A percentile compares a stretch with the other conserved stretches of the same genome.
Conservation (phyloP, 2,329 filamentous ascomycete genomes). For the Pezicula rhizophila region DNA sequence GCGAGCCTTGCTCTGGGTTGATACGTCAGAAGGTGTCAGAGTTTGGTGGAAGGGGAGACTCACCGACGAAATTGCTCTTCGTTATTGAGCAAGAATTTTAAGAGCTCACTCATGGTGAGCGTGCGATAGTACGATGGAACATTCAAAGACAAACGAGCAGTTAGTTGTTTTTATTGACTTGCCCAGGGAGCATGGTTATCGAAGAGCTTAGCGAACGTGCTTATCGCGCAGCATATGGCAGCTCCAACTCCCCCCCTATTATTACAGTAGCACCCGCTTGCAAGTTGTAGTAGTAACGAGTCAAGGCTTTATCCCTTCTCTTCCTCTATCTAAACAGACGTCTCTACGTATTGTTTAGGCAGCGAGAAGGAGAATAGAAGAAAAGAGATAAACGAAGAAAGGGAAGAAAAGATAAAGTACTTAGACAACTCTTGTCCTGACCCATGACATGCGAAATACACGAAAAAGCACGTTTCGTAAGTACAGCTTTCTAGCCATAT, state of each 20-base stretch:
- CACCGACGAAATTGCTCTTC: constrained; percentile 58
- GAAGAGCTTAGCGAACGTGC: not conserved
- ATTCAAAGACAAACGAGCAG: not conserved
- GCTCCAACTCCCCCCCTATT: too few relatives aligned
- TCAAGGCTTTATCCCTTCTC: too few relatives aligned
- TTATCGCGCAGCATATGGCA: constrained; percentile 8
- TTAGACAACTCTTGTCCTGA: not conserved
- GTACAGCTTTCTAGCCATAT: too few relatives aligned
- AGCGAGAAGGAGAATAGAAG: too few relatives aligned
- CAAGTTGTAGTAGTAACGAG: too few relatives aligned
- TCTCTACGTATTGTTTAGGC: too few relatives aligned
- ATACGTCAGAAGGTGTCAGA: constrained; percentile 1
- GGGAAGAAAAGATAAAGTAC: too few relatives aligned
- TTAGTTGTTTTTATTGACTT: constrained; percentile 7
- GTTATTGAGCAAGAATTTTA: constrained; percentile 57
- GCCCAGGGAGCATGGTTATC: not conserved
- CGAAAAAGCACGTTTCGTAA: not conserved
- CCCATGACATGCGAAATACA: not conserved
- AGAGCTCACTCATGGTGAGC: constrained; percentile 56
- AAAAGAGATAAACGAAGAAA: too few relatives aligned
- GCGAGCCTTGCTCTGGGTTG: constrained; percentile 62
- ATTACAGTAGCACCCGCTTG: too few relatives aligned
- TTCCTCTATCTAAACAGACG: too few relatives aligned
- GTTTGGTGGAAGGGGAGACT: constrained; percentile 7
- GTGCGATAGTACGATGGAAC: not conserved